Conservation (phyloP, 306 rosid species). For the Hylodesmum podocarpum region DNA sequence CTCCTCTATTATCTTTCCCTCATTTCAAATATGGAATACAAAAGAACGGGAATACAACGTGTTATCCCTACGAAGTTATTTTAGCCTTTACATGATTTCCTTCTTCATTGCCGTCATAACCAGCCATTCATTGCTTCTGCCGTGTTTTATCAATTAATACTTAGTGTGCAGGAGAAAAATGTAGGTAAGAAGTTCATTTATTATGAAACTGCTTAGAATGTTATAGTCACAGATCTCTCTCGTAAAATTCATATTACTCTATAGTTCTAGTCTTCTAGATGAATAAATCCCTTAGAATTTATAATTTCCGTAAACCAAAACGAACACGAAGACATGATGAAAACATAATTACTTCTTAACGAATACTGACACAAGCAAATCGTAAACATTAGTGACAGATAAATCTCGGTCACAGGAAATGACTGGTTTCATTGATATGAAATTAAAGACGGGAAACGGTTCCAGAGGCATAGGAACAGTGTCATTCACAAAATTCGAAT, state of each 20-base stretch:
- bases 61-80: neutral
- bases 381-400: neutral
- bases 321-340: neutral
- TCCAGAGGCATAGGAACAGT: neutral
- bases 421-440: neutral
- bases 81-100: neutral
- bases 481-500: neutral
- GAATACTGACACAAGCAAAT: neutral
- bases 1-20: too few relatives aligned
- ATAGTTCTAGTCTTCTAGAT: neutral
- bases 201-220: neutral
- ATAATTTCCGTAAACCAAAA: neutral
- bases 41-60: neutral
- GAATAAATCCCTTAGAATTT: neutral
- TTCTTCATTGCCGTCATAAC: neutral
- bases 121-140: neutral
- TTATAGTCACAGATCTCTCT: neutral
- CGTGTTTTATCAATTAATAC: neutral
- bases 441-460: neutral
- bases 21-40: neutral
- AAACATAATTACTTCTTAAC: neutral
- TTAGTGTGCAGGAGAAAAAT: neutral
- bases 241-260: constrained; percentile 2
- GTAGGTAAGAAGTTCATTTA: neutral
- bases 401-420: neutral